These are phyloP conservation scores for Lepidium sativum DNA, from an alignment of 345 rosid genomes.

Conservation along the genomic window DNA sequence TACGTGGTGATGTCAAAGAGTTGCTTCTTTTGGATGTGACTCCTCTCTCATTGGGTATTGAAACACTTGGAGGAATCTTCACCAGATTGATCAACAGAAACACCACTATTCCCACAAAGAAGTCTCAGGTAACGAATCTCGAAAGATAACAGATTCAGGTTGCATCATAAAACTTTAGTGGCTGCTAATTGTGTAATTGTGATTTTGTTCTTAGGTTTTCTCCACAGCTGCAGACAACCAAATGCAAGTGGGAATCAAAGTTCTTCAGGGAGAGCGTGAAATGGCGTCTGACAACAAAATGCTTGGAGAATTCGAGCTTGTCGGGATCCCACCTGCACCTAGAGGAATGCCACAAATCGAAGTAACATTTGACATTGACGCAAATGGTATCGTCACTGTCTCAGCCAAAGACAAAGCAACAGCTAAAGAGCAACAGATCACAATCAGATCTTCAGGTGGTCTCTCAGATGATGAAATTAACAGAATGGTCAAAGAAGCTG, in stretches of 20 bases:
- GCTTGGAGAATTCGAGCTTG: conserved; percentile 43
- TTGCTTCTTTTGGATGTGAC: conserved; percentile 39
- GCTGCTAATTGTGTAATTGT: background rate
- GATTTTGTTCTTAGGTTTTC: conserved; percentile 31
- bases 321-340: conserved; percentile 41
- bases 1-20: conserved; percentile 45
- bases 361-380: conserved; percentile 43
- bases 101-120: conserved; percentile 55
- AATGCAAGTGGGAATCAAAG: conserved; percentile 40
- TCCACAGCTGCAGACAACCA: conserved; percentile 45
- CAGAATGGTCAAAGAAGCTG: conserved; percentile 51
- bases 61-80: conserved; percentile 50
- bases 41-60: conserved; percentile 42
- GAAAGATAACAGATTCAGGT: background rate
- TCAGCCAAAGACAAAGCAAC: conserved; percentile 45
- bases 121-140: conserved; percentile 34
- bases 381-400: conserved; percentile 41
- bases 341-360: conserved; percentile 43
- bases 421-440: conserved; percentile 36
- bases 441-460: conserved; percentile 42
- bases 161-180: background rate
- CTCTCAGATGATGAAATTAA: conserved; percentile 38
- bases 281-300: conserved; percentile 41
- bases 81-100: conserved; percentile 41
- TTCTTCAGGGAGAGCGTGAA: conserved; percentile 45